Evolutionary conservation across 495 filamentous ascomycete species (phyloP), one percentile per base, ranked within the genome.

Genomic region (Aspergillus conjunctus): DNA sequence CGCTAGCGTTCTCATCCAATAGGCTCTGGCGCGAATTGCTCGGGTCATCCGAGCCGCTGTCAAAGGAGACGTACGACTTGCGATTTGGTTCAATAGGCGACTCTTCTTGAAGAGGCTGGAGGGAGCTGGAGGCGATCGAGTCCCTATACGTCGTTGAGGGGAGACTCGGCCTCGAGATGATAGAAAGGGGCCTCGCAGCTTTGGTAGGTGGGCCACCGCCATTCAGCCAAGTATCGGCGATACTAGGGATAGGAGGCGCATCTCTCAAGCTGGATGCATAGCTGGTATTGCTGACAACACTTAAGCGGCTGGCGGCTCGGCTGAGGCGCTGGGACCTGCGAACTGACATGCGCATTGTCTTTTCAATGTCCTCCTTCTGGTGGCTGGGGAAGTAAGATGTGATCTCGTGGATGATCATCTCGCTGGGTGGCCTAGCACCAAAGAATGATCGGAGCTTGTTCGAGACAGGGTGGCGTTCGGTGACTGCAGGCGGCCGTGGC

Each of bases 371-470:
- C 69, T 96, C 91, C 53, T 89, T 85, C 39, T 91, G 87, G 68
- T 97, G 92, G 65, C 96, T 93, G 2, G 94, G 94, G 83, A 99
- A 99, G 77, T 97, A 99, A 7, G 93, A 93, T 12, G 89, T 90
- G 43, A 98, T 81, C 70, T 99, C 94, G 30, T 92, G 92, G 49
- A 93, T 94, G 68, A 99, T 98, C 77, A 99, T 82, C 77, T 98
- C 95, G 72, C 92, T 97, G 3, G 95, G 95, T 17, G 94, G 94
- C 67, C 94, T 80, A 58, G 92, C 85, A 52, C 95, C 94, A 68
- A 95, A 91, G 80, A 97, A 97, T 56, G 79, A 77, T 64, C 87
- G 81, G 68, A 93, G 71, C 76, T 88, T 83, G 68, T 41, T 33
- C 15, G 85, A 71, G 65, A 83, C 70, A 45, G 76, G 63, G 61